Evolutionary conservation across 306 rosid genomes (phyloP).

Genomic region (Malus asiatica): DNA sequence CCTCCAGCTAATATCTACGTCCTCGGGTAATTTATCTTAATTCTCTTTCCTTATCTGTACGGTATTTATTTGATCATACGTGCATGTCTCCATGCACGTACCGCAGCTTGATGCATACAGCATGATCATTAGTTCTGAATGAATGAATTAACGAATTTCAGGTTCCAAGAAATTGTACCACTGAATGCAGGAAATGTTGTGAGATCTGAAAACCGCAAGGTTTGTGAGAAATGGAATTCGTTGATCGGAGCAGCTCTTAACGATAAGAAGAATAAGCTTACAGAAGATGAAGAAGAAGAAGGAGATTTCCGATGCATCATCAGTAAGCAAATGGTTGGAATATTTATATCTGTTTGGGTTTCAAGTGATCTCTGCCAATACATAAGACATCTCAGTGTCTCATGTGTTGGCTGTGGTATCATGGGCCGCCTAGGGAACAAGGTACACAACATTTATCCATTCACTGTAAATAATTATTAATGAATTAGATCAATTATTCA

Average conservation of each 20-base stretch:
- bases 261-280: neutral
- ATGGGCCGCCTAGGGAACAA: conserved; percentile 63
- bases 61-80: neutral
- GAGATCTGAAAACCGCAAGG: neutral
- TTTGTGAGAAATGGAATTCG: conserved; percentile 14
- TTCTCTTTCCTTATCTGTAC: neutral
- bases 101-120: neutral
- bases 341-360: conserved; percentile 50
- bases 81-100: neutral
- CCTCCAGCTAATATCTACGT: conserved; percentile 6
- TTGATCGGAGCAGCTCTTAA: conserved; percentile 16
- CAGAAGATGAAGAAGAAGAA: conserved; percentile 12
- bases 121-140: neutral
- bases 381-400: conserved; percentile 51
- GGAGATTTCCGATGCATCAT: conserved; percentile 33
- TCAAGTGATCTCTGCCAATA: conserved; percentile 34
- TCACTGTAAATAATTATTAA: neutral
- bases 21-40: conserved; percentile 1
- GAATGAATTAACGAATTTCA: neutral
- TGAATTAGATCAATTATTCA: neutral
- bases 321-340: conserved; percentile 68
- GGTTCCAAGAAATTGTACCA: conserved; percentile 17
- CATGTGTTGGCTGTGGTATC: conserved; percentile 56
- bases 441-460: conserved; percentile 23
- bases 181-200: conserved; percentile 9